Evolutionary conservation across 1,284 basidiomycete genomes (phyloP).

Genomic region (Cutaneotrichosporon arboriforme): DNA sequence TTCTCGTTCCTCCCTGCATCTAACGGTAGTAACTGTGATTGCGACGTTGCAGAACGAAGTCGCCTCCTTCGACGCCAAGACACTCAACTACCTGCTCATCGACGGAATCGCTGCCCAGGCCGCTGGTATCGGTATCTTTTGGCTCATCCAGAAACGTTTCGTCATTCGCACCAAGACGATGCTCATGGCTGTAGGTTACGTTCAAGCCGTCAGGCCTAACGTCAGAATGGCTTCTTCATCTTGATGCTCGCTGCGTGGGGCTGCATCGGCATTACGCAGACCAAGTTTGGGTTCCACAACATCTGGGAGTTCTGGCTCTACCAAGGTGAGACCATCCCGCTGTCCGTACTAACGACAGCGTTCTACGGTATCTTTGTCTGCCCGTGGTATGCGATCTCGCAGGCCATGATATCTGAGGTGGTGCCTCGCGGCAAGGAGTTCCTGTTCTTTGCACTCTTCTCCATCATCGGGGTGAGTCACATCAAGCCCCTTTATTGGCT

Average conservation of each 20-base stretch:
- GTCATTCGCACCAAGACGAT: conserved; percentile 66
- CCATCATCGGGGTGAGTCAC: conserved; percentile 54
- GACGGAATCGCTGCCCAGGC: conserved; percentile 70
- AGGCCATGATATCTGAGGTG: conserved; percentile 50
- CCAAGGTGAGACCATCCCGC: conserved; percentile 45
- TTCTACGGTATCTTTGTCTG: conserved; percentile 56
- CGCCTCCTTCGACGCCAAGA: conserved; percentile 40
- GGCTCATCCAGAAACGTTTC: conserved; percentile 69
- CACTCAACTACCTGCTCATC: conserved; percentile 56
- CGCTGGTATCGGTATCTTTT: conserved; percentile 63
- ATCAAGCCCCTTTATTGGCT: conserved; percentile 52
- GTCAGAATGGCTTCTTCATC: conserved; percentile 47
- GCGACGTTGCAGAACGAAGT: conserved; percentile 70
- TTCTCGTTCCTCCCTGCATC: not conserved
- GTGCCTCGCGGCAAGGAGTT: conserved; percentile 41
- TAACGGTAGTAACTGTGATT: conserved; percentile 55
- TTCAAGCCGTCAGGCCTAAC: conserved; percentile 50
- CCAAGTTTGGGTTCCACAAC: conserved; percentile 22
- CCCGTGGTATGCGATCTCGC: conserved; percentile 37
- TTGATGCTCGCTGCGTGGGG: conserved; percentile 43
- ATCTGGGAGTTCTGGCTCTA: conserved; percentile 41
- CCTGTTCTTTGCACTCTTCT: conserved; percentile 30
- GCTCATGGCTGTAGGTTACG: conserved; percentile 45
- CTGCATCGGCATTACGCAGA: conserved; percentile 19
- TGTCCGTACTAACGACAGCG: conserved; percentile 36